A percentile compares a stretch with the other conserved stretches of the same genome.
These are phyloP conservation scores for Oryza meyeriana DNA, from an alignment of 176 grass and related monocot genomes.

Conservation along the genomic window DNA sequence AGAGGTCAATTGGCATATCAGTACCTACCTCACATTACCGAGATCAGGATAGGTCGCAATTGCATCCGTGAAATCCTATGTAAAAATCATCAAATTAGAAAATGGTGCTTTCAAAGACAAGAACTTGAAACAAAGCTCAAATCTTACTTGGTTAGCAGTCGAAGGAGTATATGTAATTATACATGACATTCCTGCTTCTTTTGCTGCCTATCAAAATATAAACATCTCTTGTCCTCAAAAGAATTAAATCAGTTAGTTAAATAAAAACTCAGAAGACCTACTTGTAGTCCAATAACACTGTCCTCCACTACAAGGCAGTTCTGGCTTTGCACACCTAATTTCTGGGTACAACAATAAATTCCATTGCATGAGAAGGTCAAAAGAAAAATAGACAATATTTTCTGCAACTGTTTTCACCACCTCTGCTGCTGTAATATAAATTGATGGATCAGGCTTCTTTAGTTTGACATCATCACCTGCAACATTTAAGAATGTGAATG, in stretches of 20 bases:
- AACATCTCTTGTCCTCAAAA: conserved; percentile 10
- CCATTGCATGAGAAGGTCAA: not conserved
- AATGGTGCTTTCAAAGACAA: not conserved
- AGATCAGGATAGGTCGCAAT: conserved; percentile 89
- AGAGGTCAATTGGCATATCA: not conserved
- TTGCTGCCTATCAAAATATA: conserved; percentile 66
- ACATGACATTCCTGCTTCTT: conserved; percentile 91
- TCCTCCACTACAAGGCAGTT: conserved; percentile 99
- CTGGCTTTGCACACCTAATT: conserved; percentile 63
- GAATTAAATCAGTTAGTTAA: not conserved
- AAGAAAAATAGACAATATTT: not conserved
- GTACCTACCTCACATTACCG: conserved; percentile 69
- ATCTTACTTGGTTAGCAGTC: conserved; percentile 80
- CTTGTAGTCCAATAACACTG: conserved; percentile 92
- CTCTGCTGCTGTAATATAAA: conserved; percentile 81
- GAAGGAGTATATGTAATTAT: conserved; percentile 93
- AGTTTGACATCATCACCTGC: conserved; percentile 94
- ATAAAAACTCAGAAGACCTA: conserved; percentile 37
- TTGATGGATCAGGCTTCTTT: conserved; percentile 94
- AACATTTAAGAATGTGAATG: conserved; percentile 15
- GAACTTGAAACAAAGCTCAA: conserved; percentile 20
- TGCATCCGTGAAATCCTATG: conserved; percentile 88
- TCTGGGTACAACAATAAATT: conserved; percentile 49
- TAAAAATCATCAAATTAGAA: conserved; percentile 29
- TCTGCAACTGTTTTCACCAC: conserved; percentile 35